These are phyloP conservation scores for Podospora pseudoanserina DNA, from an alignment of 495 filamentous ascomycete genomes.

Conservation along the genomic window DNA sequence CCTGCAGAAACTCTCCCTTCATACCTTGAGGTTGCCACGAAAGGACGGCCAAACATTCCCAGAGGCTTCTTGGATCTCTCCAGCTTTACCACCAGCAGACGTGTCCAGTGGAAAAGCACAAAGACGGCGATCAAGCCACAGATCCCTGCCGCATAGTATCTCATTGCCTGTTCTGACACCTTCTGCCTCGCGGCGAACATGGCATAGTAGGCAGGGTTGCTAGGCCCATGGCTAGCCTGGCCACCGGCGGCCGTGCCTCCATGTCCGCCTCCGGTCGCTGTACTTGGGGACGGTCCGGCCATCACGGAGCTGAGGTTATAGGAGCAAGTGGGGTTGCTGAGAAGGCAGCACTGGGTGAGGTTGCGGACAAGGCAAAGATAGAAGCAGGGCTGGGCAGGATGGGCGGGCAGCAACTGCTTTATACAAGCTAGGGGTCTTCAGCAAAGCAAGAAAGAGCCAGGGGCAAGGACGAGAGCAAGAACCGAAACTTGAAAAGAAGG, in stretches of 20 bases:
- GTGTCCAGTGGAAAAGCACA: slow-evolving; percentile 47
- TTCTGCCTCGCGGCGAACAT: slow-evolving; percentile 31
- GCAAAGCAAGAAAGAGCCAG: neutral
- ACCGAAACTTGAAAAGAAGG: slow-evolving; percentile 2
- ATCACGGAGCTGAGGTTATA: slow-evolving; percentile 7
- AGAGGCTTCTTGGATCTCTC: slow-evolving; percentile 20
- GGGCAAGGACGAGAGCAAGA: slow-evolving; percentile 1
- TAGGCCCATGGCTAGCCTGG: slow-evolving; percentile 18
- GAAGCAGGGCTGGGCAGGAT: neutral
- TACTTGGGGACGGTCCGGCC: slow-evolving; percentile 11
- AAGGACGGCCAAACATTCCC: slow-evolving; percentile 23
- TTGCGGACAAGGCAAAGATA: neutral
- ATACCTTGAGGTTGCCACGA: slow-evolving; percentile 30
- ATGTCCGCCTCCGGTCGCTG: slow-evolving; percentile 11
- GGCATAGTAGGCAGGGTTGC: slow-evolving; percentile 18
- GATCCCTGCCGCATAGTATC: slow-evolving; percentile 44
- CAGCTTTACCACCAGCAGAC: slow-evolving; percentile 29
- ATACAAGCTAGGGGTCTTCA: slow-evolving; percentile 11
- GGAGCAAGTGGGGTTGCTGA: neutral
- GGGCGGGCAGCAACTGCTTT: slow-evolving; percentile 10
- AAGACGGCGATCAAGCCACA: slow-evolving; percentile 49
- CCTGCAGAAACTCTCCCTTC: neutral
- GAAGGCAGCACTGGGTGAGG: neutral
- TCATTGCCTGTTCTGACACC: slow-evolving; percentile 34
- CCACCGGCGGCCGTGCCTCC: slow-evolving; percentile 5